Conservation (phyloP, 2,329 filamentous ascomycete species). For the Ophiobolus disseminans region DNA sequence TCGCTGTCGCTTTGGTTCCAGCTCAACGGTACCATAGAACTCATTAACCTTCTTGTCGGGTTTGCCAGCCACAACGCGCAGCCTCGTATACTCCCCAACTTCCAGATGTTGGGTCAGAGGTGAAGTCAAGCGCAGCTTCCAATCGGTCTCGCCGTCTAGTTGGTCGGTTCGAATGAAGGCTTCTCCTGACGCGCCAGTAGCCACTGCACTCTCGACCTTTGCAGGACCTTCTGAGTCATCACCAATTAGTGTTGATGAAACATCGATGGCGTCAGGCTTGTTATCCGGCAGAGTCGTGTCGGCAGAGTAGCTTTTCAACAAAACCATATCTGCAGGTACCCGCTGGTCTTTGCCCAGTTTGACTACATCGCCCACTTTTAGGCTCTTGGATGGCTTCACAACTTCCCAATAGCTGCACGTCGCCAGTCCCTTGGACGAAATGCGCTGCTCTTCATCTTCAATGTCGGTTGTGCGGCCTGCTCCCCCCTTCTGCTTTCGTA, state of each 20-base stretch:
- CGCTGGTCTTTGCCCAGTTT: constrained; percentile 91
- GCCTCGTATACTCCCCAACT: constrained; percentile 70
- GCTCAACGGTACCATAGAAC: constrained; percentile 86
- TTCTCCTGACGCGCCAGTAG: constrained; percentile 69
- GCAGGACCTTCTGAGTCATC: constrained; percentile 20
- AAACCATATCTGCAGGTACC: constrained; percentile 91
- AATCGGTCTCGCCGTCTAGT: constrained; percentile 96
- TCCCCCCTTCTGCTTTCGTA: constrained; percentile 44
- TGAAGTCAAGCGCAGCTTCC: constrained; percentile 92
- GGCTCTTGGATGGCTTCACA: constrained; percentile 80
- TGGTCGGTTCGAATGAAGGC: constrained; percentile 98
- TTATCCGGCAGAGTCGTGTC: constrained; percentile 13
- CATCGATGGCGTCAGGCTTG: constrained; percentile 3
- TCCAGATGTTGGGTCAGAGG: constrained; percentile 82
- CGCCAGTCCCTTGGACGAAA: constrained; percentile 42
- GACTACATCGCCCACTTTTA: constrained; percentile 94
- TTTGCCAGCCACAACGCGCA: constrained; percentile 80
- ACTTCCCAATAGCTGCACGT: constrained; percentile 69
- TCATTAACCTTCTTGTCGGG: constrained; percentile 95
- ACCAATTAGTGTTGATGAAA: constrained; percentile 29
- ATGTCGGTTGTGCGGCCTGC: constrained; percentile 67
- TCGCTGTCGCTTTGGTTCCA: constrained; percentile 64
- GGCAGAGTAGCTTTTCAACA: constrained; percentile 77
- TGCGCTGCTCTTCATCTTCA: constrained; percentile 69
- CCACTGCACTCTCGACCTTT: constrained; percentile 23